These are phyloP conservation scores for Sonneratia alba DNA, from an alignment of 345 rosid species.

Conservation along the genomic window DNA sequence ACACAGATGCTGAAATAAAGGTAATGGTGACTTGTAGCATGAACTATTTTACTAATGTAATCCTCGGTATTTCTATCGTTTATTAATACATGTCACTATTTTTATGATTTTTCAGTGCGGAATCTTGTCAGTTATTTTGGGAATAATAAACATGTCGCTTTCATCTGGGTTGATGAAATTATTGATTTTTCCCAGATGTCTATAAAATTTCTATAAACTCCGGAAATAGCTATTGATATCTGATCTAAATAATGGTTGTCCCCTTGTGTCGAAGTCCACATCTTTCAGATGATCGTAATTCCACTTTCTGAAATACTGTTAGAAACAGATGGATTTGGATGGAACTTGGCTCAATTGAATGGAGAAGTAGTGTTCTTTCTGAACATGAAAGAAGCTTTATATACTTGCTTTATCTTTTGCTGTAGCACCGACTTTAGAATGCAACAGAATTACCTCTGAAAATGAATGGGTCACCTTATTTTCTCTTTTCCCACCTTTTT, in stretches of 20 bases:
- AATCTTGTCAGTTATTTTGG: background rate
- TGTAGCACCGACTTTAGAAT: background rate
- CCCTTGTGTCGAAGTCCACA: background rate
- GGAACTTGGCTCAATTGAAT: background rate
- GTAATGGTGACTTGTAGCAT: constrained; percentile 21
- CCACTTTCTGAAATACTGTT: background rate
- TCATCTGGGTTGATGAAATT: background rate
- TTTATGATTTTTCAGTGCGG: background rate
- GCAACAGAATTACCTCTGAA: background rate
- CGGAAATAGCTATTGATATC: background rate
- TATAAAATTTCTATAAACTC: background rate
- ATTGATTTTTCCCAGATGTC: background rate
- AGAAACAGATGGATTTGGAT: background rate
- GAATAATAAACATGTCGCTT: background rate
- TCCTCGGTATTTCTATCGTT: background rate
- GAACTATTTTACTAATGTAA: background rate
- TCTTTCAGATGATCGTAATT: background rate
- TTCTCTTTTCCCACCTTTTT: background rate
- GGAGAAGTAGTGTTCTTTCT: background rate
- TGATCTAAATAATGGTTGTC: background rate
- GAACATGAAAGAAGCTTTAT: background rate
- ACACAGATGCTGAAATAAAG: constrained; percentile 93
- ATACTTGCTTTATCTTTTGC: background rate
- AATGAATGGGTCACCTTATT: background rate
- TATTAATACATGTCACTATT: background rate